phyloP scores from a whole-genome alignment of 495 filamentous ascomycete genomes.

The Tuber brumale region DNA sequence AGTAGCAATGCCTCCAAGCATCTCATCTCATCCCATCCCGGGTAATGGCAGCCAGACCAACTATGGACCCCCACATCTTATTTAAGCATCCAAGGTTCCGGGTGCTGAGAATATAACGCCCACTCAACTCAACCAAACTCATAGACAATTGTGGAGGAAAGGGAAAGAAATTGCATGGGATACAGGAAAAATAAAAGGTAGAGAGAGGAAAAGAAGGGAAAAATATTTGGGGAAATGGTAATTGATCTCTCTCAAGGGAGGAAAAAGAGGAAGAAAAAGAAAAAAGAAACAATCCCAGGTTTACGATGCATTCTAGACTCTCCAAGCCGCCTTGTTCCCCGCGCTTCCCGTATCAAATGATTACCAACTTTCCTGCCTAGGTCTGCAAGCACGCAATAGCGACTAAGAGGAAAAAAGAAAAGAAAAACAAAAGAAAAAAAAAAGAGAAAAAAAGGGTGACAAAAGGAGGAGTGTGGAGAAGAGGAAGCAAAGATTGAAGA shows the following conservation, averaged over 20 bases:
- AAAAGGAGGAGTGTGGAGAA: not conserved
- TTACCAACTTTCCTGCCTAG: not conserved
- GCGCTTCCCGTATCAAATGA: not conserved
- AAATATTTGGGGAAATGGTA: not conserved
- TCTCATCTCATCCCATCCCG: not conserved
- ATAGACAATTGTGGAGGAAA: not conserved
- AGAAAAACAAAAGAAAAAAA: conserved; percentile 5
- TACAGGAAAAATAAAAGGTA: not conserved
- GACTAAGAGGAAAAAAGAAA: not conserved
- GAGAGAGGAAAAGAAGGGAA: not conserved
- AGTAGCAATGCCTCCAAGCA: not conserved
- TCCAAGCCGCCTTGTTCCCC: not conserved
- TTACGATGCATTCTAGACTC: not conserved
- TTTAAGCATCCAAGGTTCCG: not conserved
- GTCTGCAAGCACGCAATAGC: not conserved
- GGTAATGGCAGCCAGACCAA: not conserved
- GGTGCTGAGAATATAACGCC: not conserved
- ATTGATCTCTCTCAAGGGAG: conserved; percentile 6
- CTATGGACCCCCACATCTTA: conserved; percentile 1
- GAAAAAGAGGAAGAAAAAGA: conserved; percentile 18
- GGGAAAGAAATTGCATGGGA: not conserved
- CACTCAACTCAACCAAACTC: not conserved
- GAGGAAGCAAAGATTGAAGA: not conserved
- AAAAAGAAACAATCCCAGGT: not conserved
- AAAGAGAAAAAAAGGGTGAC: not conserved